These are phyloP conservation scores for Nidula microcarpa DNA, from an alignment of 768 basidiomycete genomes.

Conservation along the genomic window DNA sequence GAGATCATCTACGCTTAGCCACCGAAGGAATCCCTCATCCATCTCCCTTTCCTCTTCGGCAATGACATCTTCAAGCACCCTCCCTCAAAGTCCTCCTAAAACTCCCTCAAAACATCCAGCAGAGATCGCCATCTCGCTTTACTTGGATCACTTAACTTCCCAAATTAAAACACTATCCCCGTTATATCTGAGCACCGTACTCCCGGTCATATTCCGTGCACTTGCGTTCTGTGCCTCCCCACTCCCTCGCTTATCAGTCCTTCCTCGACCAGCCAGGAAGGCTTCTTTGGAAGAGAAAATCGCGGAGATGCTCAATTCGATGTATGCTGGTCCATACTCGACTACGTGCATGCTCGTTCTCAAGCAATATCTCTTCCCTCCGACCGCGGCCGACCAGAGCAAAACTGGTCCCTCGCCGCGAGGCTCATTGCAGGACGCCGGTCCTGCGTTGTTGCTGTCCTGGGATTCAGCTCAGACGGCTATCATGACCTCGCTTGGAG, in stretches of 20 bases:
- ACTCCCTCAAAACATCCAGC: conserved; percentile 41
- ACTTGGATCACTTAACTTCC: conserved; percentile 58
- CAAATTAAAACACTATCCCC: conserved; percentile 60
- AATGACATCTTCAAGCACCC: conserved; percentile 17
- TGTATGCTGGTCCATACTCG: conserved; percentile 66
- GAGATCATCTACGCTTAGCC: conserved; percentile 27
- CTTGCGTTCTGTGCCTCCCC: conserved; percentile 63
- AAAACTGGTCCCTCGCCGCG: background rate
- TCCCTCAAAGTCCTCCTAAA: conserved; percentile 16
- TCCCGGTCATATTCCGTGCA: conserved; percentile 73
- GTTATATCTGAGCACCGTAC: conserved; percentile 46
- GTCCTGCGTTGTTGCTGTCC: background rate
- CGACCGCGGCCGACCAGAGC: conserved; percentile 14
- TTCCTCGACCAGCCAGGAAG: conserved; percentile 29
- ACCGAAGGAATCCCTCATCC: conserved; percentile 63
- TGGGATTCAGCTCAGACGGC: conserved; percentile 17
- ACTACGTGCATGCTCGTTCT: conserved; percentile 63
- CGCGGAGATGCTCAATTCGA: conserved; percentile 48
- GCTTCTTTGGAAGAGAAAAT: conserved; percentile 50
- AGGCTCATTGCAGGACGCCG: no score
- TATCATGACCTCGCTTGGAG: conserved; percentile 51
- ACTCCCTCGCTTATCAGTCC: conserved; percentile 64
- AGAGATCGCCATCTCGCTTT: conserved; percentile 62
- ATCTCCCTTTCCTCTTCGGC: conserved; percentile 45
- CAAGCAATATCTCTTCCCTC: conserved; percentile 54